Base-by-base conservation (phyloP, 2,329 filamentous ascomycete genomes). In the Aspergillus vadensis region DNA sequence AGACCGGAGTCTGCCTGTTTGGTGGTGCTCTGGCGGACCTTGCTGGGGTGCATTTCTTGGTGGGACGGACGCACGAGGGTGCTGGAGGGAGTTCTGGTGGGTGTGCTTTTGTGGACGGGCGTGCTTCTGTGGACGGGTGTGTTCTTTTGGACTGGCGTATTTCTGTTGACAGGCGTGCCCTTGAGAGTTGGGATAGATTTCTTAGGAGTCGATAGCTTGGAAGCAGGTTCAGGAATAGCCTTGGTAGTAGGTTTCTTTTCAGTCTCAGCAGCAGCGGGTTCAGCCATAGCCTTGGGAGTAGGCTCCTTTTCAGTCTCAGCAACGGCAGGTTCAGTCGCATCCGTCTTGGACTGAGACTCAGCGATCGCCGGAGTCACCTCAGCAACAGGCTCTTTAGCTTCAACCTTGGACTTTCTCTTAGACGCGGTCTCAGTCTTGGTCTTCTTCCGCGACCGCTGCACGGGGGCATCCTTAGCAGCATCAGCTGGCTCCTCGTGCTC, bases 31-130 rank as follows among this genome's bases (percentile, higher is more conserved):
- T 86, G 83, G 59, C 95, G 91, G 59, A 87, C 86, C 72, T 90
- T 91, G 79, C 90, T 91, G 8, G 94, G 94, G 73, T 97, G 93
- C 93, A 97, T 97, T 74, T 97, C 92, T 61, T 88, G 86, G 65
- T 84, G 83, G 51, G 89, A 81, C 23, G 91, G 90, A 78, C 90
- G 89, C 67, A 89, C 80, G 5, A 87, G 83, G 4, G 87, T 86
- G 14, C 86, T 85, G 43, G 79, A 68, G 6, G 79, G 70, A 2
- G 71, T 72, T 55, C 70, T 73, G n/a, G 71, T 63, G 23, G 60
- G 62, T 3, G 62, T 62, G 36, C 15, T 57, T 52, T 60, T 58
- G 38, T 63, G 58, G 25, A 61, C n/a, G 15, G 61, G 57, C 4
- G 62, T 62, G 30, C 15, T 56, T 52, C 59, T 57, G 39, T 62